Evolutionary conservation across 2,329 filamentous ascomycete species (phyloP).

Genomic region (Monosporascus sp.): DNA sequence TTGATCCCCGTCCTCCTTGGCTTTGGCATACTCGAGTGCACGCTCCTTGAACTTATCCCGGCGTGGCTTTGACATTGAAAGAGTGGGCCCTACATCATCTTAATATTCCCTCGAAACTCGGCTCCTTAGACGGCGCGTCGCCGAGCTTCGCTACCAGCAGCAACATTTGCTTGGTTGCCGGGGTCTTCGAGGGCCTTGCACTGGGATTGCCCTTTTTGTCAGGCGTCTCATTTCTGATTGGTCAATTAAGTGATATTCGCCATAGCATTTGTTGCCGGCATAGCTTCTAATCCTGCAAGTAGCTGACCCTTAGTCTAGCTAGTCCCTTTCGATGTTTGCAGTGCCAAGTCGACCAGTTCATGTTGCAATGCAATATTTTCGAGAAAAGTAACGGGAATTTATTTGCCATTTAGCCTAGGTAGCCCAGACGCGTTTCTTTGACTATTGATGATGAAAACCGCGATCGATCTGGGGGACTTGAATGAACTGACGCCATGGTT

Average conservation of each 20-base stretch:
- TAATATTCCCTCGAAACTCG: not conserved
- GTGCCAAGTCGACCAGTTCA: not conserved
- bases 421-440: too few species aligned
- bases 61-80: too few species aligned
- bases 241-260: not conserved
- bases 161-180: conserved; percentile 25
- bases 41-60: too few species aligned
- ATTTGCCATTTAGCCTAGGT: too few species aligned
- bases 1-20: not conserved
- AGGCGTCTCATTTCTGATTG: not conserved
- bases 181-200: conserved; percentile 19
- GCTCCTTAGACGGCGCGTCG: not conserved
- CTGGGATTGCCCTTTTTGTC: not conserved
- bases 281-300: not conserved
- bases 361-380: too few species aligned
- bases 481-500: too few species aligned
- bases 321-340: not conserved
- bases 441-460: too few species aligned
- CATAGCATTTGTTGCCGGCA: not conserved
- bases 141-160: conserved; percentile 8
- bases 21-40: not conserved
- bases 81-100: too few species aligned
- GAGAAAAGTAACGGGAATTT: too few species aligned
- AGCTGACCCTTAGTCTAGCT: not conserved
- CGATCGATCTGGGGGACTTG: too few species aligned